phyloP scores from a whole-genome alignment of 2,329 filamentous ascomycete genomes.

The Stemphylium lycopersici region DNA sequence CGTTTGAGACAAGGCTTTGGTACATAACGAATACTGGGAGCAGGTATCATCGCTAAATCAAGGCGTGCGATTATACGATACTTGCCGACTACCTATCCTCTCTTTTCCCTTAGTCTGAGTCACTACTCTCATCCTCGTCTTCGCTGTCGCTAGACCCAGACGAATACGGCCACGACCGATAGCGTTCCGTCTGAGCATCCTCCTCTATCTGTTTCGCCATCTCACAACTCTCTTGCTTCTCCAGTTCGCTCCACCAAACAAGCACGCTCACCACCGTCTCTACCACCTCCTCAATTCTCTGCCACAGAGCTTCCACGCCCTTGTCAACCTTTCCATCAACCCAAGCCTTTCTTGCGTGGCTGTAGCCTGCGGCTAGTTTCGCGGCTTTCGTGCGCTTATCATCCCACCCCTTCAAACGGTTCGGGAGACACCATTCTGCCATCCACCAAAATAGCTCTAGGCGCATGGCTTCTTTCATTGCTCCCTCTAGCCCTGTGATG shows the following conservation, averaged over 20 bases:
- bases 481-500: background rate
- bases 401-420: background rate
- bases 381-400: background rate
- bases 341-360: background rate
- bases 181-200: no score
- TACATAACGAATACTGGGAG: no score
- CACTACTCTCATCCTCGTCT: no score
- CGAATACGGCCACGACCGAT: no score
- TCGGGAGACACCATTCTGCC: background rate
- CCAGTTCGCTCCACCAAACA: background rate
- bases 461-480: background rate
- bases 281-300: background rate
- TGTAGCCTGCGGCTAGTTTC: background rate
- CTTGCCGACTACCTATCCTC: no score
- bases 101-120: no score
- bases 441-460: background rate
- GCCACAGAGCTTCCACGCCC: background rate
- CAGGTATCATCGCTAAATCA: no score
- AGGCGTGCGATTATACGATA: no score
- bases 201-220: no score
- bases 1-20: no score
- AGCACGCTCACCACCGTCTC: background rate
- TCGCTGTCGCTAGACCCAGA: no score
- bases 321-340: background rate
- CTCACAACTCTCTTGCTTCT: background rate